A percentile compares a stretch with the other conserved stretches of the same genome.
These are phyloP conservation scores for Russula sp. DNA, from an alignment of 768 basidiomycete species.

Conservation along the genomic window DNA sequence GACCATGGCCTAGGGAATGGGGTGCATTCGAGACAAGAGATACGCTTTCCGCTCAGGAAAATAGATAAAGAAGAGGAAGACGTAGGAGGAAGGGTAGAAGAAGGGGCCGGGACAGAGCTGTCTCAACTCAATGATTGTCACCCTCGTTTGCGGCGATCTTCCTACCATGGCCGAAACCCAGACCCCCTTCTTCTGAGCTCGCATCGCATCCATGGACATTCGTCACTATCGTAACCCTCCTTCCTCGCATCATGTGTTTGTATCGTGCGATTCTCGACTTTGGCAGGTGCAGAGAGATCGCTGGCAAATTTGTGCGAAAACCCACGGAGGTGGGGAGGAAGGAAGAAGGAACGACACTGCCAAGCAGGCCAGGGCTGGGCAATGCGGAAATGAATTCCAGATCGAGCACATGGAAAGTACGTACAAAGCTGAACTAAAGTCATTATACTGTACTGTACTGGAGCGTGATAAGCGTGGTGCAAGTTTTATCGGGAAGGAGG, in stretches of 20 bases:
- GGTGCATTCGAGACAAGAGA: not conserved
- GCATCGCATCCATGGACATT: not conserved
- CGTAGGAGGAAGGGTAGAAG: not conserved
- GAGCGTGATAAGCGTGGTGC: not conserved
- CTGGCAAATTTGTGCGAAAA: conserved; percentile 7
- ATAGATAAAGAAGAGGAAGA: not conserved
- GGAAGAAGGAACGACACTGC: not conserved
- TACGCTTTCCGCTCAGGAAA: not conserved
- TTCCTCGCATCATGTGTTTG: not conserved
- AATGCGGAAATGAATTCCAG: conserved; percentile 9
- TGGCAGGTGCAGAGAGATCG: not conserved
- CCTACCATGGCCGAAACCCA: not conserved
- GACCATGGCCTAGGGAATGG: conserved; percentile 7
- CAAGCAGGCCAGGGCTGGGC: not conserved
- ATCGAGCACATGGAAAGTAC: conserved; percentile 11
- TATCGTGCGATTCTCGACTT: not conserved
- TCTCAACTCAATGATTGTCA: not conserved
- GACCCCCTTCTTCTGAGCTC: not conserved
- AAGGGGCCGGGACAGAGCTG: not conserved
- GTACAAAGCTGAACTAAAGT: conserved; percentile 16
- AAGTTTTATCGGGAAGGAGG: not conserved
- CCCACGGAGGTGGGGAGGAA: not conserved
- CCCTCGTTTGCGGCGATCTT: conserved; percentile 8
- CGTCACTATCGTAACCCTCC: not conserved
- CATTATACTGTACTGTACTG: not conserved